Evolutionary conservation across 2,329 filamentous ascomycete genomes (phyloP), one percentile per base, ranked within the genome.

Genomic region (Capronia americana): DNA sequence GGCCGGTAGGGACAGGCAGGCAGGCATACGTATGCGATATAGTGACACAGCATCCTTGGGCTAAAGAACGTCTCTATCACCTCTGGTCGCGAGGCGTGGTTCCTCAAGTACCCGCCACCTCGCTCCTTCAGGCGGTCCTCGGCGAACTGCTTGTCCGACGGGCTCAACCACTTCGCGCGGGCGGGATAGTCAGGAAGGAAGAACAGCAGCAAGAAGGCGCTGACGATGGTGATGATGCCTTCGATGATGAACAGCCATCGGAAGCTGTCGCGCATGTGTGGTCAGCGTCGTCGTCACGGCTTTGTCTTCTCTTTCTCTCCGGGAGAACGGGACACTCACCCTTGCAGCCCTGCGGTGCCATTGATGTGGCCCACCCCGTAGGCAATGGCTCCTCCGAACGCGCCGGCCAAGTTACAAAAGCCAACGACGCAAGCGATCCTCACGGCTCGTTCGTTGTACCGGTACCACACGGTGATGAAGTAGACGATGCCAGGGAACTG

Each of bases 401-500:
- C 83, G 48, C 77, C 82, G 70, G 76, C 85, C 70, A 81, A 84
- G 75, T 85, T 86, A 23, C 75, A 87, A 78, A 79, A 87, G 74
- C 73, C 84, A 41, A 85, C 75, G 71, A 83, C 79, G 68, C 84
- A 81, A 0, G 85, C 84, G 74, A 91, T 84, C 6, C 87, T 85
- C 73, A 87, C 83, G 1, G 83, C 83, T 26, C 85, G 79, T 73
- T 88, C 86, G 3, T 85, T 81, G 8, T 81, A 79, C 14, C 83
- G 82, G 71, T 87, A 87, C 79, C 85, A 86, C 69, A 86, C 85
- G 1, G 82, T 82, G n/a, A 84, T 73, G 70, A 80, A 81, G 68
- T 79, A 81, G 10, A 82, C 81, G 17, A 85, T 75, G 0, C 81
- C 67, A 58, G 46, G 38, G 26, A 58, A 48, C 48, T 53, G 23